Evolutionary conservation across 2,329 filamentous ascomycete genomes (phyloP).

Genomic region (Thermothelomyces thermophilus): DNA sequence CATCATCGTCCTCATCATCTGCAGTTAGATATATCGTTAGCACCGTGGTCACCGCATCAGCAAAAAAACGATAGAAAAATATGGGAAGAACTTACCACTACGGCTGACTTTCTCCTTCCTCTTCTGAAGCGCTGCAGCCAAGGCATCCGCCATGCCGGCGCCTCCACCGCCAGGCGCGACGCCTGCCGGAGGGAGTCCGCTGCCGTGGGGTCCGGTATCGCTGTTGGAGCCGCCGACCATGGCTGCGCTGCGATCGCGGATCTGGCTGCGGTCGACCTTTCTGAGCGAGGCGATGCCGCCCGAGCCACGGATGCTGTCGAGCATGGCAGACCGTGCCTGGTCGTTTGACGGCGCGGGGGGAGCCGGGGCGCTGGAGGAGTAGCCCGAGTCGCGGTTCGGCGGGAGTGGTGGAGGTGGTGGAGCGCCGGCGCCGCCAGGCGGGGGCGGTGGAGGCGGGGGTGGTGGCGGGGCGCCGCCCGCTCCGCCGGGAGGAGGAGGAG

Average conservation of each 20-base stretch:
- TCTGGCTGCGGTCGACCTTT: slow-evolving; percentile 65
- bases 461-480: slow-evolving; percentile 29
- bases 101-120: slow-evolving; percentile 91
- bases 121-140: slow-evolving; percentile 70
- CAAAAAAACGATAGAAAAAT: slow-evolving; percentile 10
- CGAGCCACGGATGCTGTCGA: slow-evolving; percentile 66
- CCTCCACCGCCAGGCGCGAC: slow-evolving; percentile 47
- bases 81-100: slow-evolving; percentile 79
- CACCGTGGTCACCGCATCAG: slow-evolving; percentile 22
- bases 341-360: slow-evolving; percentile 38
- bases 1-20: slow-evolving; percentile 74
- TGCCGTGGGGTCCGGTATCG: slow-evolving; percentile 46
- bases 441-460: slow-evolving; percentile 44
- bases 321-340: slow-evolving; percentile 50
- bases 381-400: slow-evolving; percentile 52
- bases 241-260: slow-evolving; percentile 64
- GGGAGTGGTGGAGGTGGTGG: slow-evolving; percentile 48
- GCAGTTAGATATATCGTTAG: slow-evolving; percentile 12
- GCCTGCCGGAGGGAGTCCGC: slow-evolving; percentile 46
- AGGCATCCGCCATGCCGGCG: slow-evolving; percentile 71
- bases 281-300: slow-evolving; percentile 62
- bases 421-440: slow-evolving; percentile 31
- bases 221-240: slow-evolving; percentile 40
- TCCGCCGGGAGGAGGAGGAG: slow-evolving; percentile 29
- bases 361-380: slow-evolving; percentile 47